phyloP scores from a whole-genome alignment of 208 protist genomes.

The Wallacemonas sp. region DNA sequence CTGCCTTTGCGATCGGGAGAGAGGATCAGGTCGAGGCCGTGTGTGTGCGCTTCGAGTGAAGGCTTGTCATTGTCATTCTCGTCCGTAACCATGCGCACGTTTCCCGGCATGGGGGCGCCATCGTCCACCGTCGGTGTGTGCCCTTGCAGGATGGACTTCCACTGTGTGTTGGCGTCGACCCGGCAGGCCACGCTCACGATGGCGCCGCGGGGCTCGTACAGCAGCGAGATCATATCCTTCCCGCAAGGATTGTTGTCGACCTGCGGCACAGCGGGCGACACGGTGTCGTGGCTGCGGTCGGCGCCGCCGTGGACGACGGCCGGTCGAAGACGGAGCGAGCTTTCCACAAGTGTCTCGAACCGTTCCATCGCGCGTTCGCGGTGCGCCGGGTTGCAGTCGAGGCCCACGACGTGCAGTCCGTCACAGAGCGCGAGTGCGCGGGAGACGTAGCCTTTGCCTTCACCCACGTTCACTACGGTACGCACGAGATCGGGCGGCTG shows the following conservation, averaged over 20 bases:
- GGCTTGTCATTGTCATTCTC: no score
- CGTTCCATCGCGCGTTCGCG: slow-evolving; percentile 68
- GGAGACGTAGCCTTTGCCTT: slow-evolving; percentile 90
- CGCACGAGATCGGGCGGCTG: slow-evolving; percentile 12
- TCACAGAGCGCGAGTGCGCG: slow-evolving; percentile 77
- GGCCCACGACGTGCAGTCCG: slow-evolving; percentile 73
- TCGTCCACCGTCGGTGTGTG: slow-evolving; percentile 42
- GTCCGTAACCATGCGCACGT: neutral
- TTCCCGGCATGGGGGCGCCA: neutral
- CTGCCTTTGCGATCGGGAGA: slow-evolving; percentile 24
- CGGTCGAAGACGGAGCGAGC: slow-evolving; percentile 29
- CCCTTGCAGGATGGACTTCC: slow-evolving; percentile 40
- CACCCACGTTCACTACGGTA: slow-evolving; percentile 87
- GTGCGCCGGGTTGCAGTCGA: slow-evolving; percentile 89
- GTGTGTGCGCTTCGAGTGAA: no score
- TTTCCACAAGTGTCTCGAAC: slow-evolving; percentile 56
- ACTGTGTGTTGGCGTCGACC: slow-evolving; percentile 47
- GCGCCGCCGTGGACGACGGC: slow-evolving; percentile 7
- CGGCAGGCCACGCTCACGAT: slow-evolving; percentile 66
- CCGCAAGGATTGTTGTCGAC: neutral
- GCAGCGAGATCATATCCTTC: slow-evolving; percentile 52
- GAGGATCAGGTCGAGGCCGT: no score
- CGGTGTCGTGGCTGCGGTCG: no score
- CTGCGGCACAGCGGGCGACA: no score
- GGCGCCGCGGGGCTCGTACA: slow-evolving; percentile 73